Evolutionary conservation across 2,329 filamentous ascomycete species (phyloP).

Genomic region (Neonectria sp.): DNA sequence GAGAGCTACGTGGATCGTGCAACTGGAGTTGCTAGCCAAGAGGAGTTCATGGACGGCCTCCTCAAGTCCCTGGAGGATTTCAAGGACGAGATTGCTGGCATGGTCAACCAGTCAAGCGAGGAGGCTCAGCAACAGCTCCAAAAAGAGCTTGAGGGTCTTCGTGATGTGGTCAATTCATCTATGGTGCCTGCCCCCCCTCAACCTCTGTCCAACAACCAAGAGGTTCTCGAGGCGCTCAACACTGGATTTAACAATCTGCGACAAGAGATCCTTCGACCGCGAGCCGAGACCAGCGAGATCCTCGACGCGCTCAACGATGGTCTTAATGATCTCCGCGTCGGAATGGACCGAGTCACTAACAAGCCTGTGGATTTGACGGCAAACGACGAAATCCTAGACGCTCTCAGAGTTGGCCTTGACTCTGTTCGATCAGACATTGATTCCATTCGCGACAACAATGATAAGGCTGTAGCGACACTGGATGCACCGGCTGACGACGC

Average conservation of each 20-base stretch:
- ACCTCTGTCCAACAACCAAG: constrained; percentile 64
- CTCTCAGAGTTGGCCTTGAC: constrained; percentile 85
- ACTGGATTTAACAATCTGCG: constrained; percentile 83
- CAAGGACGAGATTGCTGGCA: constrained; percentile 76
- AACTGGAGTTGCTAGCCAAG: constrained; percentile 78
- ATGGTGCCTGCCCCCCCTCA: constrained; percentile 72
- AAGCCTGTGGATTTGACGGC: constrained; percentile 87
- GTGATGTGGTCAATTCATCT: constrained; percentile 81
- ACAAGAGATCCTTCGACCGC: constrained; percentile 78
- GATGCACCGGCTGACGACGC: constrained; percentile 65
- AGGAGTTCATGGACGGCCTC: constrained; percentile 83
- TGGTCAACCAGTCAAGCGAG: constrained; percentile 66
- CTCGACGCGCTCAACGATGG: constrained; percentile 93
- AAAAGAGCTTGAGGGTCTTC: constrained; percentile 85
- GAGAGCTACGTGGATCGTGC: constrained; percentile 85
- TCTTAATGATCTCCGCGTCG: constrained; percentile 80
- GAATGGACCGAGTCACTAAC: constrained; percentile 83
- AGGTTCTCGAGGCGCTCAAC: constrained; percentile 79
- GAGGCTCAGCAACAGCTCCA: constrained; percentile 77
- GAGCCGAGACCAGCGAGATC: constrained; percentile 85
- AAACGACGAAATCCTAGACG: constrained; percentile 91
- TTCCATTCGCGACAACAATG: constrained; percentile 74
- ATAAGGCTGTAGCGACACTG: constrained; percentile 63
- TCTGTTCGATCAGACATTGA: constrained; percentile 85
- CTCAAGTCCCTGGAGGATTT: constrained; percentile 76